Evolutionary conservation across 2,329 filamentous ascomycete species (phyloP).

Genomic region (Aureobasidium sp.): DNA sequence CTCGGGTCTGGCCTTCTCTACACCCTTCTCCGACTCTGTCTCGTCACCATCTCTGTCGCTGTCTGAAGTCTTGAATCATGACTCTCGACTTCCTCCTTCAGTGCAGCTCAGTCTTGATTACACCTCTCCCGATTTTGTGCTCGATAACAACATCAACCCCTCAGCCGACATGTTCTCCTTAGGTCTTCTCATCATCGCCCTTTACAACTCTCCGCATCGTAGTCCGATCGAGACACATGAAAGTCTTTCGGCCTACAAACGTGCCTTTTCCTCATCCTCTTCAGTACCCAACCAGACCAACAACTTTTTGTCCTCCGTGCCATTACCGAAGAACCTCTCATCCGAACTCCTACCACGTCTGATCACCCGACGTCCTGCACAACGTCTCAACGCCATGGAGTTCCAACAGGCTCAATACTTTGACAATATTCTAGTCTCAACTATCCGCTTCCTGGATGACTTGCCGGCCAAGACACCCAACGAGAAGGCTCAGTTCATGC

Average conservation of each 20-base stretch:
- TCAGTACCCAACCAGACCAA: constrained; percentile 73
- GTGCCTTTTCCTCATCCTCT: constrained; percentile 70
- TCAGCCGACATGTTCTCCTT: constrained; percentile 91
- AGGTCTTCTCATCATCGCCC: constrained; percentile 76
- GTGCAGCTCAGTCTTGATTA: constrained; percentile 92
- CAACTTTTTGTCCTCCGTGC: constrained; percentile 72
- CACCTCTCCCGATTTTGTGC: constrained; percentile 85
- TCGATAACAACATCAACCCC: constrained; percentile 80
- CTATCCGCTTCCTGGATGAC: constrained; percentile 87
- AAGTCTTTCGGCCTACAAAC: constrained; percentile 77
- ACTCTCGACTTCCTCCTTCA: constrained; percentile 69
- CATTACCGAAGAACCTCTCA: constrained; percentile 72
- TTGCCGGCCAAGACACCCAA: constrained; percentile 85
- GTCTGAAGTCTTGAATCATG: constrained; percentile 76
- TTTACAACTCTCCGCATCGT: constrained; percentile 89
- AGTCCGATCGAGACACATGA: constrained; percentile 80
- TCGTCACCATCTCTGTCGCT: constrained; percentile 62
- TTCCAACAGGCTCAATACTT: constrained; percentile 96
- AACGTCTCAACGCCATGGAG: constrained; percentile 78
- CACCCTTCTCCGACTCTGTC: constrained; percentile 64
- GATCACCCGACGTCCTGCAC: constrained; percentile 79
- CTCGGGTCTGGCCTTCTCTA: constrained; percentile 84
- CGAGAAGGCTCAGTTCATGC: constrained; percentile 88
- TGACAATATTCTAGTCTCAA: constrained; percentile 92
- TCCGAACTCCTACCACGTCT: constrained; percentile 72